Evolutionary conservation across 352 stramenopile genomes (phyloP).

Genomic region (Aphanomyces invadans): DNA sequence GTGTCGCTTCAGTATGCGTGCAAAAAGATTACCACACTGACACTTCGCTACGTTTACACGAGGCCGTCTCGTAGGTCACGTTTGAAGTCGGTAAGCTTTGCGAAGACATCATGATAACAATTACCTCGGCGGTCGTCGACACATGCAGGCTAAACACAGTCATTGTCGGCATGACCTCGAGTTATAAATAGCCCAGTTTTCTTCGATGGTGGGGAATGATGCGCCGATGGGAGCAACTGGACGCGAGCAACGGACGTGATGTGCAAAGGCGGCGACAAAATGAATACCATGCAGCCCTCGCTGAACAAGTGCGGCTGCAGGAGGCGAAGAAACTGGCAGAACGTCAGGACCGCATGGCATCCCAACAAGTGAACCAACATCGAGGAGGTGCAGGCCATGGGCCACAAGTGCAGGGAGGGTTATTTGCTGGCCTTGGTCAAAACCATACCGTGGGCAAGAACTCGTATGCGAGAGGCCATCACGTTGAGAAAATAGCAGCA

Average conservation of each 20-base stretch:
- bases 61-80: no score
- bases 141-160: no score
- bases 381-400: not conserved
- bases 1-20: not conserved
- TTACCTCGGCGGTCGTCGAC: no score
- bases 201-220: not conserved
- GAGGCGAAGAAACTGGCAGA: constrained; percentile 22
- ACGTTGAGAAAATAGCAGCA: constrained; percentile 21
- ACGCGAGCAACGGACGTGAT: not conserved
- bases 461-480: constrained; percentile 7
- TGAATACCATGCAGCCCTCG: constrained; percentile 17
- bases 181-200: no score
- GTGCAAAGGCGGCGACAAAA: constrained; percentile 13
- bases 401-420: not conserved
- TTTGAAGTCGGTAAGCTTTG: no score
- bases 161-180: not conserved
- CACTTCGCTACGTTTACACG: no score
- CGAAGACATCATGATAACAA: no score
- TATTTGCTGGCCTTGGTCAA: constrained; percentile 17
- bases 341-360: not conserved
- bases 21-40: not conserved
- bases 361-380: not conserved
- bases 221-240: not conserved
- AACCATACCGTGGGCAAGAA: constrained; percentile 19
- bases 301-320: constrained; percentile 19